Evolutionary conservation across 2,329 filamentous ascomycete genomes (phyloP).

Genomic region (Coniella vitis): DNA sequence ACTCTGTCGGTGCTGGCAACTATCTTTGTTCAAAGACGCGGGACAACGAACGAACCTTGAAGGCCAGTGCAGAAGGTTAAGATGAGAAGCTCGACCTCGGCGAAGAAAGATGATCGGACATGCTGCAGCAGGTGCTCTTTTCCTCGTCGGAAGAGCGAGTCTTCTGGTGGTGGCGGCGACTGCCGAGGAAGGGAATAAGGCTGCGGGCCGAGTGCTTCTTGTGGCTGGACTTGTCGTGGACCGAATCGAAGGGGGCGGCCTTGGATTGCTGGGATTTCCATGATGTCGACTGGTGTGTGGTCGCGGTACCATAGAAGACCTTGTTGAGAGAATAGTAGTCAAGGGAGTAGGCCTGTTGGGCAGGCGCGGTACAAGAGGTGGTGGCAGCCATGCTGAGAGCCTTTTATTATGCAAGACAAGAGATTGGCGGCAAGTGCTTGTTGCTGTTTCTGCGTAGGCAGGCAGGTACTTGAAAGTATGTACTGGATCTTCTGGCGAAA

Average conservation of each 20-base stretch:
- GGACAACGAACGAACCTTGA: slow-evolving; percentile 30
- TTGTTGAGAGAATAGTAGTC: slow-evolving; percentile 4
- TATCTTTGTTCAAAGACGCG: not conserved
- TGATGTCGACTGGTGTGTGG: slow-evolving; percentile 2
- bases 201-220: not conserved
- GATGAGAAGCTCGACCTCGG: slow-evolving; percentile 39
- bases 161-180: not conserved
- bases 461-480: not conserved
- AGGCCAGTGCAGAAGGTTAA: slow-evolving; percentile 46
- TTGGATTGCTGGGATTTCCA: not conserved
- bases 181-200: not conserved
- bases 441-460: too few relatives aligned
- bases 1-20: not conserved
- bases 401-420: not conserved
- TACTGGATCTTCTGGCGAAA: not conserved
- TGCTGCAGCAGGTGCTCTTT: slow-evolving; percentile 24
- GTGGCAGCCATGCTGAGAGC: not conserved
- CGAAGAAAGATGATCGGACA: slow-evolving; percentile 33
- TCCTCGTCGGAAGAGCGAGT: slow-evolving; percentile 12
- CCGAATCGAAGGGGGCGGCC: not conserved
- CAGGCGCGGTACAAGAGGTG: not conserved
- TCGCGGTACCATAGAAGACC: slow-evolving; percentile 1
- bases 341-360: slow-evolving; percentile 1
- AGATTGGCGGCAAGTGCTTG: too few relatives aligned
- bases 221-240: not conserved